Percentiles rank a stretch among this genome's conserved stretches.
Conservation (phyloP, 2,329 filamentous ascomycete genomes). For the Botrytis hyacinthi region DNA sequence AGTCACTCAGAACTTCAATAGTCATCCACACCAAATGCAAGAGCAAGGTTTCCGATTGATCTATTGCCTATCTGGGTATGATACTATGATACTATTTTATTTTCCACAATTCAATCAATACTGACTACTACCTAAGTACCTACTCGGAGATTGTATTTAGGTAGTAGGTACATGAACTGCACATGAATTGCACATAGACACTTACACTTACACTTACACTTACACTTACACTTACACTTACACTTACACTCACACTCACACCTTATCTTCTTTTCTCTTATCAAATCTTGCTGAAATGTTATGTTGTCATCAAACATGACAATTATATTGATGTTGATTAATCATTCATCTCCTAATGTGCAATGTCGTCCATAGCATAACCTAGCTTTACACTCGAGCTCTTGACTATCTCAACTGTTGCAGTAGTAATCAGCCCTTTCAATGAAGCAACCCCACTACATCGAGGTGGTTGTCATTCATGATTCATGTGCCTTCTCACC, state of each 20-base stretch:
- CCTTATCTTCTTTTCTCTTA: background rate
- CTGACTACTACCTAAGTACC: background rate
- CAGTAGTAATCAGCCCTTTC: background rate
- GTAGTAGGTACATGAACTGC: background rate
- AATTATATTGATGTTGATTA: background rate
- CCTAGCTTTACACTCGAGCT: background rate
- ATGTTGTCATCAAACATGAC: background rate
- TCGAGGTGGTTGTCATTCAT: background rate
- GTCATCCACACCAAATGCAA: slow-evolving; percentile 1
- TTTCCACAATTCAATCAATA: background rate
- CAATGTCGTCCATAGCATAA: background rate
- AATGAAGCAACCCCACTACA: background rate
- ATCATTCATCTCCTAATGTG: background rate
- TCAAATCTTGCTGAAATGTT: background rate
- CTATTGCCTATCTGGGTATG: too few relatives aligned
- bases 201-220: too few relatives aligned
- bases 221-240: too few relatives aligned
- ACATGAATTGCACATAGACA: background rate
- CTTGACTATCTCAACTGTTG: background rate
- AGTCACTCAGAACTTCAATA: background rate
- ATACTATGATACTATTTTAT: background rate
- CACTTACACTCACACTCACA: background rate
- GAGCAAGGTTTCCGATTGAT: background rate
- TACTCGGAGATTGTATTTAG: background rate
- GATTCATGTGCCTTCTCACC: background rate